Evolutionary conservation across 2,329 filamentous ascomycete species (phyloP), one percentile per base, ranked within the genome.

Genomic region (Fusarium hostae): DNA sequence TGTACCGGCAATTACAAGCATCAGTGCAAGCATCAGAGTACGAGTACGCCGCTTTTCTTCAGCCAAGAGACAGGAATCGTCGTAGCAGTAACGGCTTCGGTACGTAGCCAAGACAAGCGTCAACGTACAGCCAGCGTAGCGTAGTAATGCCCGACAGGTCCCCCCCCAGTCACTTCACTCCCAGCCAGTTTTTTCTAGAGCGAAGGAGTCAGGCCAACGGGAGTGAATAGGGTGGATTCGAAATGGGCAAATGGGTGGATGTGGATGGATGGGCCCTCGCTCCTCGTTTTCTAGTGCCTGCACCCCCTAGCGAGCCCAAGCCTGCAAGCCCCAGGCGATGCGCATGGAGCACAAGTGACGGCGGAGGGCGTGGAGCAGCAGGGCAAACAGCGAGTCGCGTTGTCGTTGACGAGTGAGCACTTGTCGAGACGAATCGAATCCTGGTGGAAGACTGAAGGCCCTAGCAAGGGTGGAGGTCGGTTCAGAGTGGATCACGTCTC

Each of bases 281-380:
- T 26, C 28, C 52, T 56, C n/a, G 28, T 56, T 39, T 40, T 55
- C 35, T 59, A 59, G 57, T 39, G 45, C 35, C 40, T 58, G 32
- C 59, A 58, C 55, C 60, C 60, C 60, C 55, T 50, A 37, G 51
- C 59, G 45, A 58, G 30, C 22, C 39, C 26, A 56, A 48, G 52
- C 52, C 52, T 56, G 30, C 40, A 48, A 56, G 61, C 65, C 56
- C 55, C 66, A 47, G 68, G 64, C 68, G 51, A 71, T 68, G 68
- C 66, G 66, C 68, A 72, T 63, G 68, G 66, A 70, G 66, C 66
- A 64, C 48, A 39, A 48, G 57, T 47, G 73, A 69, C 66, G 76
- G 73, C 70, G 75, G 72, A 68, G 73, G 72, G 52, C 41, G 54
- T 72, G 69, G 65, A 66, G 61, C 65, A 48, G 59, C 40, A 50